phyloP scores from a whole-genome alignment of 352 stramenopile species.

The Globisporangium cederbergense region DNA sequence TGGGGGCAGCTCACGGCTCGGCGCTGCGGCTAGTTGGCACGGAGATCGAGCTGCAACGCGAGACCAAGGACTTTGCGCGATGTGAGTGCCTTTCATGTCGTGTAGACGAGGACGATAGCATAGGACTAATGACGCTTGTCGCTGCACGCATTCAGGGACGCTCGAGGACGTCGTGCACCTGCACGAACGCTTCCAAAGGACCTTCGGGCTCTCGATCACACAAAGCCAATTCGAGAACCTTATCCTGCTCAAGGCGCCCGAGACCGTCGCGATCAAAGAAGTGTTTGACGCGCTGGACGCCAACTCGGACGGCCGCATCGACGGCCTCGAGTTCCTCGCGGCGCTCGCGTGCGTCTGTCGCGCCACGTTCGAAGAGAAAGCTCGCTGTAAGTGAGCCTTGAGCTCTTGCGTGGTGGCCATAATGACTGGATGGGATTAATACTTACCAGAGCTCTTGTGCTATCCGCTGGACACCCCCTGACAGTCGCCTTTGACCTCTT shows the following conservation, averaged over 20 bases:
- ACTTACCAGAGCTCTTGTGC: not conserved
- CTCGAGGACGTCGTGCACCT: conserved; percentile 61
- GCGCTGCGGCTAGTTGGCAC: conserved; percentile 49
- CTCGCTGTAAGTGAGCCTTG: conserved; percentile 47
- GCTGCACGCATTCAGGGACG: conserved; percentile 38
- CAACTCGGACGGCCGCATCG: conserved; percentile 73
- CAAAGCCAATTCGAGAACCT: conserved; percentile 73
- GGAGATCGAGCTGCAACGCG: conserved; percentile 62
- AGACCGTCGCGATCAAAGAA: conserved; percentile 57
- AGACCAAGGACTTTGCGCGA: conserved; percentile 75
- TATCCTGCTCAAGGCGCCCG: conserved; percentile 56
- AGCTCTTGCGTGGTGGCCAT: not conserved
- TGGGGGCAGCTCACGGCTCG: conserved; percentile 53
- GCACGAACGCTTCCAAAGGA: conserved; percentile 64
- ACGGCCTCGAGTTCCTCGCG: conserved; percentile 75
- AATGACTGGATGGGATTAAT: not conserved
- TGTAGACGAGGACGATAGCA: not conserved
- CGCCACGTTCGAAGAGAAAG: conserved; percentile 77
- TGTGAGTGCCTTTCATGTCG: conserved; percentile 32
- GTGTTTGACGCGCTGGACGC: conserved; percentile 73
- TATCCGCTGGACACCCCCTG: not conserved
- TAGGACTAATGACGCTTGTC: not conserved
- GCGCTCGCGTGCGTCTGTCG: conserved; percentile 68
- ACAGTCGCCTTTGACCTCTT: conserved; percentile 73
- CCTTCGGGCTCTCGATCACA: conserved; percentile 70